These are phyloP conservation scores for Pichia insulana DNA, from an alignment of 805 yeast genomes.

Conservation along the genomic window DNA sequence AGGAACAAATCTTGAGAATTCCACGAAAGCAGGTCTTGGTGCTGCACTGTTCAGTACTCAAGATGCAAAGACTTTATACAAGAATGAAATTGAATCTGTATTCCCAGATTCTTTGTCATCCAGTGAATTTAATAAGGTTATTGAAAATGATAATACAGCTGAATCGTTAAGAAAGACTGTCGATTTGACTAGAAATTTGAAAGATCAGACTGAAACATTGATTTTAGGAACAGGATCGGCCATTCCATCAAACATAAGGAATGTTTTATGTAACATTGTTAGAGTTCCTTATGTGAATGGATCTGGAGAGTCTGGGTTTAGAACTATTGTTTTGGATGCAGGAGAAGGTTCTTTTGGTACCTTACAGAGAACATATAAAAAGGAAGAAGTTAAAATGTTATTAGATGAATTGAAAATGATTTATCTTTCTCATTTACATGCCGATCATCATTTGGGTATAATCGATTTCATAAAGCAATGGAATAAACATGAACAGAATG, in stretches of 20 bases:
- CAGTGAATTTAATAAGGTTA: constrained; percentile 6
- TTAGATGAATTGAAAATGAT: constrained; percentile 57
- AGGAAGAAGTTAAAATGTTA: constrained; percentile 31
- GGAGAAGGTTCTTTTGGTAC: constrained; percentile 89
- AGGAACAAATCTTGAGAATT: constrained; percentile 4
- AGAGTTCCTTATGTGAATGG: constrained; percentile 46
- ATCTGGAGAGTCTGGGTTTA: constrained; percentile 15
- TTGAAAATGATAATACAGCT: constrained; percentile 1
- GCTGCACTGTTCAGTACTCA: constrained; percentile 15
- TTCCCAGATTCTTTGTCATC: no score
- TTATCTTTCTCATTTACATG: constrained; percentile 85
- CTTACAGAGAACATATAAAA: constrained; percentile 52
- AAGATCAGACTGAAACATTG: constrained; percentile 53
- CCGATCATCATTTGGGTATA: constrained; percentile 92
- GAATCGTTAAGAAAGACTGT: constrained; percentile 6
- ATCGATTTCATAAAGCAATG: constrained; percentile 63
- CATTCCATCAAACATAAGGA: constrained; percentile 73
- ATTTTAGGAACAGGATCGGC: constrained; percentile 94
- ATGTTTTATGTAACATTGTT: constrained; percentile 73
- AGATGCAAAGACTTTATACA: constrained; percentile 19
- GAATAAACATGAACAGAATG: constrained; percentile 34
- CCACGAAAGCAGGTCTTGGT: constrained; percentile 5
- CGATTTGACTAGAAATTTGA: constrained; percentile 21
- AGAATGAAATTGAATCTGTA: constrained; percentile 17
- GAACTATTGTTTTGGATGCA: constrained; percentile 70